Percentiles rank a stretch among this genome's conserved stretches.
phyloP scores from a whole-genome alignment of 805 yeast species.

The Phaffomyces thermotolerans region DNA sequence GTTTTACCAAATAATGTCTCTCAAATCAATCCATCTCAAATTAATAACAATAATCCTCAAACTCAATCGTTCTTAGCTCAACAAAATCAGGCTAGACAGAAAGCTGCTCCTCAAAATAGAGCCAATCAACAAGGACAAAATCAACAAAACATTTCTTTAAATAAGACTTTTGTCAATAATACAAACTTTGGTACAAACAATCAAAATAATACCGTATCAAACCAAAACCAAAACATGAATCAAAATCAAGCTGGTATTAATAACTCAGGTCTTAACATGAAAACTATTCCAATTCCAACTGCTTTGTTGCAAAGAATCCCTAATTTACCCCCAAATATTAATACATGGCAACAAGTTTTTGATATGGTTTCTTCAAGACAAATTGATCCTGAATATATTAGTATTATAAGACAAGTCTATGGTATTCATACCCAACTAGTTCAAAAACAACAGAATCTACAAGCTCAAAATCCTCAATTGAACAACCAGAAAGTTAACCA shows the following conservation, averaged over 20 bases:
- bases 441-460: conserved; percentile 29
- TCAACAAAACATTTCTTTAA: conserved; percentile 11
- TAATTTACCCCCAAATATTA: conserved; percentile 67
- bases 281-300: conserved; percentile 66
- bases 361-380: conserved; percentile 52
- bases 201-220: too few species aligned
- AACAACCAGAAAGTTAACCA: not conserved
- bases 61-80: conserved; percentile 34
- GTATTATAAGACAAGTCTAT: conserved; percentile 59
- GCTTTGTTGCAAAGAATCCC: conserved; percentile 61
- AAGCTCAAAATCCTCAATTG: conserved; percentile 4
- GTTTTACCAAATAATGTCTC: not conserved
- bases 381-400: conserved; percentile 51
- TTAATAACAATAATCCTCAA: conserved; percentile 2
- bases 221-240: conserved; percentile 1
- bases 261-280: conserved; percentile 35
- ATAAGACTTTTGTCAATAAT: conserved; percentile 2
- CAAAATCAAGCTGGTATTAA: not conserved
- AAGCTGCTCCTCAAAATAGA: conserved; percentile 32
- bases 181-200: conserved; percentile 4
- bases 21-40: conserved; percentile 1
- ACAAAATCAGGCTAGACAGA: conserved; percentile 44
- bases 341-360: conserved; percentile 76
- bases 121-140: conserved; percentile 9
- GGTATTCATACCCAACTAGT: conserved; percentile 56